Conservation (phyloP, 768 basidiomycete genomes). For the Serendipita vermifera region DNA sequence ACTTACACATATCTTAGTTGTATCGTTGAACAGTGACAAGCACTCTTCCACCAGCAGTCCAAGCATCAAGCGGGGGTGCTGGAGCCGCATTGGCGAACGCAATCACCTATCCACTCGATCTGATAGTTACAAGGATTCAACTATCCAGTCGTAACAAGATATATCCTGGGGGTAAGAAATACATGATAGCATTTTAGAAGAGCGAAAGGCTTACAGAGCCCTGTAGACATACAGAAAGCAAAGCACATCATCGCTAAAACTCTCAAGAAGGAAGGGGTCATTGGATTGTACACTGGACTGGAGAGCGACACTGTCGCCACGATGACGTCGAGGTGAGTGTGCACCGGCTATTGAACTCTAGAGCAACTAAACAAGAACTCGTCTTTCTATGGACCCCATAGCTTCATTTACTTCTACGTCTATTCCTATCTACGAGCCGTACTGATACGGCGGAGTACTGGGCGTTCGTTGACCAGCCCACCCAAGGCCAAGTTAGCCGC, state of each 20-base stretch:
- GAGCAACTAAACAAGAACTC: neutral
- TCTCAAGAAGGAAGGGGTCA: constrained; percentile 29
- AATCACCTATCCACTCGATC: constrained; percentile 44
- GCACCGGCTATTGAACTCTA: neutral
- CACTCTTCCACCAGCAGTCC: constrained; percentile 44
- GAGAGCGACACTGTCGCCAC: constrained; percentile 41
- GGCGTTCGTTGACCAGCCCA: constrained; percentile 12
- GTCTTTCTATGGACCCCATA: too few relatives aligned
- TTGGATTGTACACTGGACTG: constrained; percentile 40
- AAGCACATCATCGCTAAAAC: constrained; percentile 28
- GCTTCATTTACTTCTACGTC: constrained; percentile 49
- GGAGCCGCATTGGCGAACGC: constrained; percentile 43
- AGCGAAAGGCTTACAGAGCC: neutral
- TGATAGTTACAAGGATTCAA: constrained; percentile 42
- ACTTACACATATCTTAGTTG: neutral
- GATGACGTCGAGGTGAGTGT: constrained; percentile 37
- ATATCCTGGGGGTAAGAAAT: constrained; percentile 18
- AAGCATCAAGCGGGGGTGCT: constrained; percentile 44
- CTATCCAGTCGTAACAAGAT: constrained; percentile 23
- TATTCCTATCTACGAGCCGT: constrained; percentile 38
- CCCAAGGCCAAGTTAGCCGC: constrained; percentile 13
- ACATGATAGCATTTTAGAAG: constrained; percentile 10
- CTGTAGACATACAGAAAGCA: constrained; percentile 22
- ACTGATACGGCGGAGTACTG: constrained; percentile 25
- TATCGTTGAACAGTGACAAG: constrained; percentile 32